Conservation (phyloP, 805 yeast genomes). For the Priceomyces castillae region DNA sequence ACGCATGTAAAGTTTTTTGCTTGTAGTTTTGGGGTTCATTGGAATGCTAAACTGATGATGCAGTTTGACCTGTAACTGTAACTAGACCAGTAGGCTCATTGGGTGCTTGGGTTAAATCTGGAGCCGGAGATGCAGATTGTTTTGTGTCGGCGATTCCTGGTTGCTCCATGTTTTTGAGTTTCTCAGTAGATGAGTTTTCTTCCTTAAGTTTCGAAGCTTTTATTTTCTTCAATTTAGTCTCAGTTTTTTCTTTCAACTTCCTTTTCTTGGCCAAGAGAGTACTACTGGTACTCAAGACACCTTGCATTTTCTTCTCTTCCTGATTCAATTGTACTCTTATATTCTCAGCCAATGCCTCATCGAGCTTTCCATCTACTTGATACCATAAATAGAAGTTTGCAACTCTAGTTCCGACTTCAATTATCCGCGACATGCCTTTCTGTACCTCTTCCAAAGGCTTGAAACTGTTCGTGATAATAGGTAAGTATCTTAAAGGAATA, state of each 20-base stretch:
- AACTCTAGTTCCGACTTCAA: conserved; percentile 58
- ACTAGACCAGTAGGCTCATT: too few relatives aligned
- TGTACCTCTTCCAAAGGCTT: conserved; percentile 54
- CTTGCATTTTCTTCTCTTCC: conserved; percentile 49
- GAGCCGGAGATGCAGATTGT: too few relatives aligned
- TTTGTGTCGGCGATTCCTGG: too few relatives aligned
- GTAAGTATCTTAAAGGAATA: conserved; percentile 64
- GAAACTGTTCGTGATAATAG: conserved; percentile 66
- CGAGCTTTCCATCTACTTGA: conserved; percentile 73
- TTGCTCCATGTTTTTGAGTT: too few relatives aligned
- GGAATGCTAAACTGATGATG: too few relatives aligned
- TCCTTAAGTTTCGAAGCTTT: conserved; percentile 10
- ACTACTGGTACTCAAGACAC: conserved; percentile 22
- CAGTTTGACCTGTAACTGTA: too few relatives aligned
- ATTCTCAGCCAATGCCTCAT: conserved; percentile 62
- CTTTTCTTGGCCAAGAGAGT: conserved; percentile 28
- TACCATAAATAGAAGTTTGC: conserved; percentile 75
- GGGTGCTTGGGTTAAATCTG: too few relatives aligned
- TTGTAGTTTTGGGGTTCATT: too few relatives aligned
- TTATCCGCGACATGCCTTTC: conserved; percentile 56
- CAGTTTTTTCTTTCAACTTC: conserved; percentile 28
- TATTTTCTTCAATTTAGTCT: conserved; percentile 14
- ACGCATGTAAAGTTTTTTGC: too few relatives aligned
- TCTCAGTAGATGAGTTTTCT: neutral
- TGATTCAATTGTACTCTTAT: conserved; percentile 55